Percentiles rank a stretch among this genome's conserved stretches.
phyloP scores from a whole-genome alignment of 2,329 filamentous ascomycete species.

The Epichloe amarillans region DNA sequence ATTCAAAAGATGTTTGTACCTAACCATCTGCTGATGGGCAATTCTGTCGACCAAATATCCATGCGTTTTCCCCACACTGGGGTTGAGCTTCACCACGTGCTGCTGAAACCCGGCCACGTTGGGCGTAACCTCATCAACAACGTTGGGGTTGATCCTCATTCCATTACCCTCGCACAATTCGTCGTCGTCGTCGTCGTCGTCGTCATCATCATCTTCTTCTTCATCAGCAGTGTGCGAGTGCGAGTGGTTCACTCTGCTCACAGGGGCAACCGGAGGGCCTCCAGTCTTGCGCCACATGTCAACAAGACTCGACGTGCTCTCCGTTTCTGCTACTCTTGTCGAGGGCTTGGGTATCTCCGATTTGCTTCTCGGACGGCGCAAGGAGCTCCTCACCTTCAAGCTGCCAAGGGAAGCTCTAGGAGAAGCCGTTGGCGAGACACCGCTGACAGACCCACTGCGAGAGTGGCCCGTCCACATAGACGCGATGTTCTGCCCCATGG shows the following conservation, averaged over 20 bases:
- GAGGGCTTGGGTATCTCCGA: constrained; percentile 34
- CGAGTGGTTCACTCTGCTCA: constrained; percentile 22
- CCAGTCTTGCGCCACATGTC: constrained; percentile 39
- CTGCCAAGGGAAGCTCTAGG: constrained; percentile 33
- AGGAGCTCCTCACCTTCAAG: constrained; percentile 31
- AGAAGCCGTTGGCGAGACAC: constrained; percentile 33
- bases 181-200: constrained; percentile 46
- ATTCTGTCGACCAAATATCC: constrained; percentile 64
- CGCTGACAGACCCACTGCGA: constrained; percentile 47
- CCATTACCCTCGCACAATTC: constrained; percentile 43
- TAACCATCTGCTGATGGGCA: constrained; percentile 63
- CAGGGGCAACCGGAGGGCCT: constrained; percentile 37
- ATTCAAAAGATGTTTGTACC: constrained; percentile 66
- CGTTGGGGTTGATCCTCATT: constrained; percentile 47
- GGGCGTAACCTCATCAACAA: constrained; percentile 56
- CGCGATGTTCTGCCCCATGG: constrained; percentile 40
- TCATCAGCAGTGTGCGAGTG: constrained; percentile 1
- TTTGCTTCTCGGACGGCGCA: constrained; percentile 43
- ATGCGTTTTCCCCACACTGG: constrained; percentile 43
- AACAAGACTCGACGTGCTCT: constrained; percentile 31
- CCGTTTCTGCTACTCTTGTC: constrained; percentile 12
- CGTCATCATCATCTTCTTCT: neutral
- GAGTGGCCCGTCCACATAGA: constrained; percentile 43
- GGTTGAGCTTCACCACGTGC: constrained; percentile 62
- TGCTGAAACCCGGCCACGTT: constrained; percentile 63